phyloP scores from a whole-genome alignment of 768 basidiomycete species.

The Tylopilus vinaceipallidus region DNA sequence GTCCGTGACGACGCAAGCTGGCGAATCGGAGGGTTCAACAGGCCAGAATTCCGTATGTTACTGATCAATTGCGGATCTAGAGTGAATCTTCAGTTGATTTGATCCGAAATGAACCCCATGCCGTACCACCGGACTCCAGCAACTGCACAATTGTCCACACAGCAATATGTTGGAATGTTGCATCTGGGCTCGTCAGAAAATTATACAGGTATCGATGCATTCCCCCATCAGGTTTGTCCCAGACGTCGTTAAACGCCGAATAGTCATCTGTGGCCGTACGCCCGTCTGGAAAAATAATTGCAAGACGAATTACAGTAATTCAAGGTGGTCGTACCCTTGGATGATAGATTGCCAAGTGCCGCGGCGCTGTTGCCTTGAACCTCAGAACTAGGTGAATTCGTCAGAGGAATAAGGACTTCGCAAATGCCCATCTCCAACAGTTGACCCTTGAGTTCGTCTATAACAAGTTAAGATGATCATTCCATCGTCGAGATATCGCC shows the following conservation, averaged over 20 bases:
- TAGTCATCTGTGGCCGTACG: constrained; percentile 83
- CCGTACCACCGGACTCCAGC: constrained; percentile 87
- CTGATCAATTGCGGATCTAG: constrained; percentile 84
- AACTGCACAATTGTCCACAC: constrained; percentile 99
- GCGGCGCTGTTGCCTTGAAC: constrained; percentile 99
- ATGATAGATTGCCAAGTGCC: constrained; percentile 94
- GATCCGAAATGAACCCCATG: not conserved
- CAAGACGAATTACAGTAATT: not conserved
- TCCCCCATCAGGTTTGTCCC: constrained; percentile 97
- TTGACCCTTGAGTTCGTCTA: constrained; percentile 96
- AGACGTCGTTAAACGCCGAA: constrained; percentile 94
- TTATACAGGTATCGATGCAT: constrained; percentile 93
- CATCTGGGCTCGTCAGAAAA: constrained; percentile 90
- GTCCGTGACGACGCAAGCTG: constrained; percentile 73
- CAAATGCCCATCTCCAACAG: constrained; percentile 98
- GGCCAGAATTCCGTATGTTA: constrained; percentile 82
- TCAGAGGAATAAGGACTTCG: constrained; percentile 94
- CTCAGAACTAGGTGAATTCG: constrained; percentile 94
- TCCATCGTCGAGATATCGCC: constrained; percentile 22
- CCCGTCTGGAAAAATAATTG: constrained; percentile 51
- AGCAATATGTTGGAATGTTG: constrained; percentile 99
- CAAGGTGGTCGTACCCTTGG: constrained; percentile 63
- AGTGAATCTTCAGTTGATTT: not conserved
- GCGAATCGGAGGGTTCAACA: constrained; percentile 84
- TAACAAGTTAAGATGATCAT: constrained; percentile 4